Conservation (phyloP, 495 filamentous ascomycete species). For the Ramalina peruviana region DNA sequence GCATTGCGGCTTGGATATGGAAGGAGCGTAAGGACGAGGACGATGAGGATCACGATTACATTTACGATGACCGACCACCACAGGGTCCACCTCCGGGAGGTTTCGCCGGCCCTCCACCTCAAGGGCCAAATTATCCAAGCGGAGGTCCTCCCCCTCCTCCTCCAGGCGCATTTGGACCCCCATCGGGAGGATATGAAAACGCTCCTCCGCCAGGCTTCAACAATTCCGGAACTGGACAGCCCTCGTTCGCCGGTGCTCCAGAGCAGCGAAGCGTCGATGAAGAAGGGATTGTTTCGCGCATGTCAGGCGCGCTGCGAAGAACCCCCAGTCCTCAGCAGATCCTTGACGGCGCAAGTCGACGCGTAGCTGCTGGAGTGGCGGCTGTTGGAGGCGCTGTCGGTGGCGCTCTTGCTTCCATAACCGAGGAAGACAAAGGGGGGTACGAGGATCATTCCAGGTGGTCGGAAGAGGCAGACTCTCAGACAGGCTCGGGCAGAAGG, state of each 20-base stretch:
- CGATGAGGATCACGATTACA: constrained; percentile 41
- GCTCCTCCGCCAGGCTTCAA: constrained; percentile 14
- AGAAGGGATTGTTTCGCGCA: constrained; percentile 56
- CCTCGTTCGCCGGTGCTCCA: constrained; percentile 12
- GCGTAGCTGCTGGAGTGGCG: constrained; percentile 62
- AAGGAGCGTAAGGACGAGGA: constrained; percentile 67
- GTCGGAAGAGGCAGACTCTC: constrained; percentile 60
- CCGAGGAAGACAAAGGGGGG: constrained; percentile 66
- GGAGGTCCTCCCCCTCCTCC: constrained; percentile 22
- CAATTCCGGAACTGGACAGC: constrained; percentile 12
- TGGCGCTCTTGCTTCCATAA: constrained; percentile 66
- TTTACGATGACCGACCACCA: neutral
- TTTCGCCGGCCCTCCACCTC: constrained; percentile 6
- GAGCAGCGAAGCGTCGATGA: constrained; percentile 25
- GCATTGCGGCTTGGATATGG: constrained; percentile 84
- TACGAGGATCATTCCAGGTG: constrained; percentile 74
- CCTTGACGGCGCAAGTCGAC: constrained; percentile 62
- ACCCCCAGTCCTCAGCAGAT: constrained; percentile 85
- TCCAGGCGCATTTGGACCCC: constrained; percentile 25
- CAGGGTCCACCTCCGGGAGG: constrained; percentile 9
- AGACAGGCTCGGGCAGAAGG: constrained; percentile 24
- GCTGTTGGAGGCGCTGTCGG: constrained; percentile 73
- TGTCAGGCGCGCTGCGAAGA: constrained; percentile 70
- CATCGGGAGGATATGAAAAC: constrained; percentile 15
- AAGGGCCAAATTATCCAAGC: neutral